Evolutionary conservation across 2,329 filamentous ascomycete species (phyloP), one percentile per base, ranked within the genome.

Genomic region (Leptoxyphium fumago): DNA sequence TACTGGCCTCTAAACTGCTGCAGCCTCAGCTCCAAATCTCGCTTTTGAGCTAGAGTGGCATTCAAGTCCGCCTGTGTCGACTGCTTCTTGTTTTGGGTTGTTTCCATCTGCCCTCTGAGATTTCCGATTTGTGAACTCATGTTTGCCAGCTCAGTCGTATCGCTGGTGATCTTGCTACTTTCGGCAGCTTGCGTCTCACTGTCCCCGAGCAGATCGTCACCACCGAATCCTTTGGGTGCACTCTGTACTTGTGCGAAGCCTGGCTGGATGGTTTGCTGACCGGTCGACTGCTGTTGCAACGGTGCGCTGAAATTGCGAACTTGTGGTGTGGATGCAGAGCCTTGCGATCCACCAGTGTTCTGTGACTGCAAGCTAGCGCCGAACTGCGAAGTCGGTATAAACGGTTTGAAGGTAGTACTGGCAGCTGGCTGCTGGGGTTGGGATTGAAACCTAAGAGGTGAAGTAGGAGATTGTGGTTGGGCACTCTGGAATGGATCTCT

Each of bases 81-180:
- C 5, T 70, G 75, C 50, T 87, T 82, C 64, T 94, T 89, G 29
- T 73, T 77, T 60, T 94, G 86, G 1, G 94, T 82, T 53, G 89
- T 86, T 59, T 94, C 86, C 78, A 94, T 94, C 65, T 98, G 87
- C 58, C 82, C 93, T 0, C 88, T 83, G 44, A 98, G 67, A 2
- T 84, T 89, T 29, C 86, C 81, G 50, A 98, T 86, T 62, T 96
- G 91, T 61, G 94, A 96, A 1, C 89, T 95, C 53, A 98, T 72
- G 59, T 98, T 96, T 42, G 88, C 91, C 46, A 98, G 73, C 61
- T 98, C 91, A 0, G 84, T 82, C 2, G 88, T 91, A 59, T 98
- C 91, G 50, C 80, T 82, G 0, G 83, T 91, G 21, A 96, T 70
- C 61, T 84, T 93, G 62, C 83, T 91, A 64, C 81, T 89, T 44